Base-by-base conservation (phyloP, 2,329 filamentous ascomycete species). In the Penicillium sp. region DNA sequence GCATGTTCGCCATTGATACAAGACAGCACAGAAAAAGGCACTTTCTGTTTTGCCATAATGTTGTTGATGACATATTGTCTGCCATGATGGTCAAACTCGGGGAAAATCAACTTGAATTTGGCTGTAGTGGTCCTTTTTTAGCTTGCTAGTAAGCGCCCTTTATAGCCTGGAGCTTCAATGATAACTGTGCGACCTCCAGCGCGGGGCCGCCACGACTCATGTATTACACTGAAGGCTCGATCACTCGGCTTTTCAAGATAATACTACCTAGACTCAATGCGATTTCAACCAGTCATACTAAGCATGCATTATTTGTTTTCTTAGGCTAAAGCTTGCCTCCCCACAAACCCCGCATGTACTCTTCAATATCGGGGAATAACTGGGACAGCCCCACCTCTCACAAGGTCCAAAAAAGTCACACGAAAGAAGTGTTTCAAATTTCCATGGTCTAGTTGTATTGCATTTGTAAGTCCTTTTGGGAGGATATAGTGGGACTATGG, bases 1-100 rank as follows among this genome's bases (percentile, higher is more conserved):
- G 80, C 58, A 60, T 60, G 26, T 60, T 60, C 4, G 54, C 54
- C 51, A 60, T 58, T 16, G 55, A 62, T 25, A 54, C 56, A 14
- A 58, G 57, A 48, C 56, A 63, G 50, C 65, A 55, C 13, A 61
- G 51, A 33, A 61, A 54, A 1, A 62, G 58, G 19, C 58, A 62
- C 57, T 62, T 62, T 27, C 61, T 53, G 44, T 62, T 68, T 13
- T 62, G 60, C 60, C 58, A 61, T 39, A 62, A 49, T n/a, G 61
- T 55, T 21, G 61, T 62, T 23, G 54, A 53, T 2, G 54, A 55
- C 23, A 60, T 33, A 25, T 49, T 47, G 25, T 60, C 52, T 37
- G 33, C 26, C 21, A 54, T 57, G 31, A 16, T 54, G 46, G 9
- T 7, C 19, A 42, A 4, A 21, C n/a, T 42, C 3, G 35, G n/a